Evolutionary conservation across 2,329 filamentous ascomycete genomes (phyloP).

Genomic region (Cercospora sp.): DNA sequence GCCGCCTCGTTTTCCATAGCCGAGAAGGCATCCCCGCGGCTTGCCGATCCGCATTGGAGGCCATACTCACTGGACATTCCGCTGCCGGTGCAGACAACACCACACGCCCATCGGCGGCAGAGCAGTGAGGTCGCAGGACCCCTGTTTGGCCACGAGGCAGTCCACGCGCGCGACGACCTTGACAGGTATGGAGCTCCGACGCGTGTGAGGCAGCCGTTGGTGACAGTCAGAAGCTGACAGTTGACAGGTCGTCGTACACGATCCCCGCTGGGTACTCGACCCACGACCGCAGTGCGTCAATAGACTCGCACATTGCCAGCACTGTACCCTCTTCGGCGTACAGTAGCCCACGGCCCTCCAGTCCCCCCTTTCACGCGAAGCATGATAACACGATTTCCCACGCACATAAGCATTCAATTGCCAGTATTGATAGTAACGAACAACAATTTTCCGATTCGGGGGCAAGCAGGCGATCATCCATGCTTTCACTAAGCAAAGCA

Average conservation of each 20-base stretch:
- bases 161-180: constrained; percentile 8
- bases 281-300: constrained; percentile 32
- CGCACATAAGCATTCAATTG: constrained; percentile 31
- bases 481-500: constrained; percentile 31
- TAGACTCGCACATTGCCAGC: constrained; percentile 33
- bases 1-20: constrained; percentile 46
- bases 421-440: constrained; percentile 31
- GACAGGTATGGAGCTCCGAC: constrained; percentile 5
- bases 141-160: background rate
- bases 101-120: background rate
- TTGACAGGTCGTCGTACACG: constrained; percentile 25
- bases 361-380: constrained; percentile 30
- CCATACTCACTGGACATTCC: constrained; percentile 40
- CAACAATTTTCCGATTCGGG: constrained; percentile 21
- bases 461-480: constrained; percentile 25
- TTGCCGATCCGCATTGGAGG: constrained; percentile 33
- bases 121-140: constrained; percentile 8
- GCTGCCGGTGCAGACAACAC: constrained; percentile 22
- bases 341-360: constrained; percentile 33
- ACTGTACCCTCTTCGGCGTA: constrained; percentile 30
- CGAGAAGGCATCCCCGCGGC: constrained; percentile 46
- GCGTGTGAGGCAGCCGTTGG: constrained; percentile 1
- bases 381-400: constrained; percentile 34
- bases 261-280: constrained; percentile 12
- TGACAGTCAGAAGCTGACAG: constrained; percentile 10